Evolutionary conservation across 2,329 filamentous ascomycete genomes (phyloP).

Genomic region (Cladosporium cucumerinum): DNA sequence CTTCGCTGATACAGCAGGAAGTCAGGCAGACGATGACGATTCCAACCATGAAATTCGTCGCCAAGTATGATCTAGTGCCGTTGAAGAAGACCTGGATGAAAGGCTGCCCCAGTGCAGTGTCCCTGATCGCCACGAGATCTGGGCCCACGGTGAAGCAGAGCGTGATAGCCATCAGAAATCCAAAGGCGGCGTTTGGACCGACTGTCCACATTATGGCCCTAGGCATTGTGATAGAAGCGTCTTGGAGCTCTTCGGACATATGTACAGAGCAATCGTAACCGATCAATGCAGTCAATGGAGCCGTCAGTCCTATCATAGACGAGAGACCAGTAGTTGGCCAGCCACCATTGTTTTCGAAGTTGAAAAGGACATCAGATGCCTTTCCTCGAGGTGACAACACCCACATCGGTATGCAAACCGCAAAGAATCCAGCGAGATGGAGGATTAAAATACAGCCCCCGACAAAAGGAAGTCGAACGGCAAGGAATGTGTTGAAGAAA

Average conservation of each 20-base stretch:
- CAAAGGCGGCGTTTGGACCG: slow-evolving; percentile 25
- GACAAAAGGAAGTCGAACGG: slow-evolving; percentile 27
- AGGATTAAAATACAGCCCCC: slow-evolving; percentile 30
- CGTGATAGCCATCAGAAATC: slow-evolving; percentile 30
- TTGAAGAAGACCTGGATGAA: slow-evolving; percentile 47
- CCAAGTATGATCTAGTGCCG: slow-evolving; percentile 28
- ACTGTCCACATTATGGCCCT: slow-evolving; percentile 28
- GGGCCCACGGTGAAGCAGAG: slow-evolving; percentile 36
- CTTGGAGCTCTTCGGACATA: slow-evolving; percentile 31
- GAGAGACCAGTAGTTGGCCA: slow-evolving; percentile 28
- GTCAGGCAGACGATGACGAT: slow-evolving; percentile 28
- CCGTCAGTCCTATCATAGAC: slow-evolving; percentile 42
- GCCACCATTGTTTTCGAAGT: slow-evolving; percentile 25
- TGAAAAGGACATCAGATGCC: slow-evolving; percentile 20
- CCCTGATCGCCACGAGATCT: slow-evolving; percentile 31
- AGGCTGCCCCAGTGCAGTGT: slow-evolving; percentile 41
- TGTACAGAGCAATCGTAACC: slow-evolving; percentile 28
- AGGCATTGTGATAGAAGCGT: slow-evolving; percentile 31
- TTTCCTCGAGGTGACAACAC: slow-evolving; percentile 24
- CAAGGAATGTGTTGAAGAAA: slow-evolving; percentile 31
- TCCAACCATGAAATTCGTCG: slow-evolving; percentile 30
- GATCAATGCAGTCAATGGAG: slow-evolving; percentile 23
- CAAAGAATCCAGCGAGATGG: slow-evolving; percentile 37
- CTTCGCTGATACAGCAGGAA: slow-evolving; percentile 36
- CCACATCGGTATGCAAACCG: slow-evolving; percentile 28